A percentile compares a stretch with the other conserved stretches of the same genome.
These are phyloP conservation scores for Eustoma russellianum DNA, from an alignment of 257 asterid genomes.

Conservation along the genomic window DNA sequence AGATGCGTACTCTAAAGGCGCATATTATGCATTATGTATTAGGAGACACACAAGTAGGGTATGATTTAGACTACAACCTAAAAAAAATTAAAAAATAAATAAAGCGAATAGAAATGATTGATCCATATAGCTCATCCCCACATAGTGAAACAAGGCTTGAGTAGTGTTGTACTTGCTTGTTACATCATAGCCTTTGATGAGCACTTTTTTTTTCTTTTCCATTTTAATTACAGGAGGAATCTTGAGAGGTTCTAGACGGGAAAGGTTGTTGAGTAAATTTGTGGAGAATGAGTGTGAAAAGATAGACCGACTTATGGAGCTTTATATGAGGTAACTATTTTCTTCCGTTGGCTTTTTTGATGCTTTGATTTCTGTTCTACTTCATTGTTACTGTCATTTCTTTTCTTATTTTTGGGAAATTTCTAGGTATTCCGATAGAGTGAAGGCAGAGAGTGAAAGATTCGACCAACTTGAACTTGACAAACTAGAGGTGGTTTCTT, in stretches of 20 bases:
- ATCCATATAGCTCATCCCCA: too few species aligned
- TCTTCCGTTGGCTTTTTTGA: neutral
- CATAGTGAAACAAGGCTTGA: too few species aligned
- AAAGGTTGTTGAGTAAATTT: conserved; percentile 81
- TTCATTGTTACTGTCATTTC: neutral
- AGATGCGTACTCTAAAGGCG: too few species aligned
- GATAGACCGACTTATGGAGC: conserved; percentile 96
- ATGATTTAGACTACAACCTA: too few species aligned
- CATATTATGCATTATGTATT: too few species aligned
- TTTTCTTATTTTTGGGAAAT: conserved; percentile 1
- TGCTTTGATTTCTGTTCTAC: neutral
- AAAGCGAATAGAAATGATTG: too few species aligned
- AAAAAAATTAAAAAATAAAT: too few species aligned
- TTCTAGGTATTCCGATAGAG: conserved; percentile 75
- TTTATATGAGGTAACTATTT: conserved; percentile 65
- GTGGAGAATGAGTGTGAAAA: conserved; percentile 96
- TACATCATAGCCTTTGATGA: neutral
- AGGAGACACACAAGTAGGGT: too few species aligned
- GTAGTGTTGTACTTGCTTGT: too few species aligned
- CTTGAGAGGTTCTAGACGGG: conserved; percentile 93
- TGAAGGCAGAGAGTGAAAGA: conserved; percentile 65
- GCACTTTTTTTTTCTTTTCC: neutral
- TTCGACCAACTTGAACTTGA: conserved; percentile 60
- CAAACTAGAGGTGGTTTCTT: conserved; percentile 61
- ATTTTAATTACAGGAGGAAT: conserved; percentile 59